phyloP scores from a whole-genome alignment of 2,329 filamentous ascomycete species.

The Nothophoma quercina region DNA sequence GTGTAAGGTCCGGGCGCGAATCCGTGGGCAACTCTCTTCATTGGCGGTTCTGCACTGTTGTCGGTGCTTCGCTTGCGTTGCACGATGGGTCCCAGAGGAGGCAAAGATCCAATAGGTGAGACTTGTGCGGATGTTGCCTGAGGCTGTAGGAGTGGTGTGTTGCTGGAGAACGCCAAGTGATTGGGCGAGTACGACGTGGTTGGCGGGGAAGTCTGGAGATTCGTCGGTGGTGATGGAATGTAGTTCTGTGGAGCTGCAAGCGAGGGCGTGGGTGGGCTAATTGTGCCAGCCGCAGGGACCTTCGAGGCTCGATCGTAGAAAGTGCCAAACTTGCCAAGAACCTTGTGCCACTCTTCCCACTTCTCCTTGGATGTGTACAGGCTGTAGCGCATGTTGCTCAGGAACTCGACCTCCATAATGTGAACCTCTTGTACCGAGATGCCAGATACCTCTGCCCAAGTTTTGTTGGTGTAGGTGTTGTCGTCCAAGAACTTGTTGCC shows the following conservation, averaged over 20 bases:
- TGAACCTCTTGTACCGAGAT: slow-evolving; percentile 96
- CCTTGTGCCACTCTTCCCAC: slow-evolving; percentile 87
- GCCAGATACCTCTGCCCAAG: slow-evolving; percentile 96
- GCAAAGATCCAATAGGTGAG: slow-evolving; percentile 54
- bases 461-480: slow-evolving; percentile 99
- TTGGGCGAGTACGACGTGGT: slow-evolving; percentile 53
- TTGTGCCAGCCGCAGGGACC: slow-evolving; percentile 51
- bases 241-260: slow-evolving; percentile 54
- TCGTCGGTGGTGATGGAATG: slow-evolving; percentile 59
- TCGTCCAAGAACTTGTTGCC: slow-evolving; percentile 99
- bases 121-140: slow-evolving; percentile 53
- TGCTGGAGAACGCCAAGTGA: slow-evolving; percentile 51
- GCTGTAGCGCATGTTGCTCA: slow-evolving; percentile 98
- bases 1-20: slow-evolving; percentile 47
- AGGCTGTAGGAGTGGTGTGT: slow-evolving; percentile 50
- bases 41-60: slow-evolving; percentile 61
- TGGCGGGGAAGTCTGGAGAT: slow-evolving; percentile 61
- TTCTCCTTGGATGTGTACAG: slow-evolving; percentile 84
- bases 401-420: slow-evolving; percentile 99
- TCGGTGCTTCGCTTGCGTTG: slow-evolving; percentile 67
- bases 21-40: slow-evolving; percentile 59
- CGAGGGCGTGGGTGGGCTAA: slow-evolving; percentile 47
- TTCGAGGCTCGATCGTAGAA: slow-evolving; percentile 78
- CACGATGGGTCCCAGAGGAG: slow-evolving; percentile 50
- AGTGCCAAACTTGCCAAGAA: slow-evolving; percentile 80